Conservation (phyloP, 2,329 filamentous ascomycete species). For the Alternaria conjuncta region DNA sequence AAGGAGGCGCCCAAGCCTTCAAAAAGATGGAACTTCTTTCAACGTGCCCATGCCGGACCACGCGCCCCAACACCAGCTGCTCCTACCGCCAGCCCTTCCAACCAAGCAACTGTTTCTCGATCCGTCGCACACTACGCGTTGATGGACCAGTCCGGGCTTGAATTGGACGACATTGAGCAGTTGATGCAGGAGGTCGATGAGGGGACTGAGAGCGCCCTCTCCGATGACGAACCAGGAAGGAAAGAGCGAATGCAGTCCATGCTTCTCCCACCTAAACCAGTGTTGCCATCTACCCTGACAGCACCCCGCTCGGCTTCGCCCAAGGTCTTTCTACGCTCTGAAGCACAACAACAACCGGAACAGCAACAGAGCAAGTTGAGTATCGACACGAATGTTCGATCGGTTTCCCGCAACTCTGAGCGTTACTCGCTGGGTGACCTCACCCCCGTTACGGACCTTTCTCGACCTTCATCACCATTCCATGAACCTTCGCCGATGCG, state of each 20-base stretch:
- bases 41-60: constrained; percentile 53
- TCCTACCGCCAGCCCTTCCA: constrained; percentile 51
- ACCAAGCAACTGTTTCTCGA: constrained; percentile 41
- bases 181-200: constrained; percentile 54
- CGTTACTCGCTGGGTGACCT: constrained; percentile 33
- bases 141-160: constrained; percentile 56
- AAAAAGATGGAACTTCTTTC: constrained; percentile 66
- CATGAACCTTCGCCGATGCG: constrained; percentile 23
- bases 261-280: constrained; percentile 46
- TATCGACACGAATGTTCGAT: constrained; percentile 30
- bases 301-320: constrained; percentile 45
- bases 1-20: constrained; percentile 47
- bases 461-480: constrained; percentile 38
- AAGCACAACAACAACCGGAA: constrained; percentile 18
- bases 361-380: constrained; percentile 23
- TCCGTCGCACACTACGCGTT: constrained; percentile 66
- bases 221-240: constrained; percentile 29
- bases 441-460: constrained; percentile 45
- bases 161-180: constrained; percentile 54
- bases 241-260: constrained; percentile 48
- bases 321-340: constrained; percentile 41
- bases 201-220: constrained; percentile 24
- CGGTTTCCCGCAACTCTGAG: constrained; percentile 6
- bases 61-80: constrained; percentile 41
- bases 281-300: constrained; percentile 37